Percentiles rank a stretch among this genome's conserved stretches.
phyloP scores from a whole-genome alignment of 2,329 filamentous ascomycete genomes.

The Thielaviopsis populi region DNA sequence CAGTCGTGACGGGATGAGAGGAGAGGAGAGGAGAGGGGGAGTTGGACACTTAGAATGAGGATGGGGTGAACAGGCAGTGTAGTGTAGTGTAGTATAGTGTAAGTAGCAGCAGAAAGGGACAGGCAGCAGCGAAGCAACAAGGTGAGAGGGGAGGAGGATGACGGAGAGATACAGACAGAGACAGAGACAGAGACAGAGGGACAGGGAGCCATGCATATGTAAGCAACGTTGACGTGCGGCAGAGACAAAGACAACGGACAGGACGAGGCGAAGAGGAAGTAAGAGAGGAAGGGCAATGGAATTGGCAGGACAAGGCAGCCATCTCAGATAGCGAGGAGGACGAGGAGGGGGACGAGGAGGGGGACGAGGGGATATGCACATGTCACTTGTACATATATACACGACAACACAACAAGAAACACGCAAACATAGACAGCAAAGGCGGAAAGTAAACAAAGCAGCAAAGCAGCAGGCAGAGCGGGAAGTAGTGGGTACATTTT shows the following conservation, averaged over 20 bases:
- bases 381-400: no score
- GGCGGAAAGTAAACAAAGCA: background rate
- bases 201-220: background rate
- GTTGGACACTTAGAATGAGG: no score
- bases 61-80: no score
- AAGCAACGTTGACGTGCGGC: background rate
- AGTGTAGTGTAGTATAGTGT: no score
- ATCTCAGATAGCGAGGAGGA: no score
- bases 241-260: background rate
- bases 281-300: background rate
- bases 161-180: background rate
- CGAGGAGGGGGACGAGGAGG: no score
- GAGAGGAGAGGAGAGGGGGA: background rate
- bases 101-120: no score
- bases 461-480: no score
- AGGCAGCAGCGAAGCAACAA: no score
- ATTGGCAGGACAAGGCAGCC: slow-evolving; percentile 1
- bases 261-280: background rate
- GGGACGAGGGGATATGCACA: no score
- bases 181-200: background rate
- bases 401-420: no score
- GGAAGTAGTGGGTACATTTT: background rate
- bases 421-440: no score
- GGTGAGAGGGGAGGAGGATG: background rate
- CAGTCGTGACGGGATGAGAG: background rate